Evolutionary conservation across 2,329 filamentous ascomycete species (phyloP).

Genomic region (Aspergillus terreus): DNA sequence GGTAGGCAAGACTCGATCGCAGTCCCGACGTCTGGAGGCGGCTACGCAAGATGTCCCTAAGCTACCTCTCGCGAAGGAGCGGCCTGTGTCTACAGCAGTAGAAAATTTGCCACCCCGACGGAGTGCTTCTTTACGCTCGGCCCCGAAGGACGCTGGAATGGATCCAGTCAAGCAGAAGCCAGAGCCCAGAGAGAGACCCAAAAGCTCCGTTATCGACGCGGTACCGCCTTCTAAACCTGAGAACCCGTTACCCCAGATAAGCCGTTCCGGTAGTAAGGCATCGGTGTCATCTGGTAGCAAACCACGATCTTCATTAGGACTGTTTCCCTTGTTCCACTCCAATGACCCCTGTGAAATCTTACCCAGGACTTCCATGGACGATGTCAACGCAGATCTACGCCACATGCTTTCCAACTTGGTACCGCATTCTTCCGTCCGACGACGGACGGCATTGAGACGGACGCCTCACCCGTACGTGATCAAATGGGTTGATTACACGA

Average conservation of each 20-base stretch:
- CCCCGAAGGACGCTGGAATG: conserved; percentile 3
- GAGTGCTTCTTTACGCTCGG: conserved; percentile 10
- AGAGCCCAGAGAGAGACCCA: background rate
- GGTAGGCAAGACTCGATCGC: conserved; percentile 41
- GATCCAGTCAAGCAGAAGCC: conserved; percentile 1
- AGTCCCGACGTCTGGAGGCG: conserved; percentile 36
- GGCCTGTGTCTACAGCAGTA: conserved; percentile 14
- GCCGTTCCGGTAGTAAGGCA: conserved; percentile 27
- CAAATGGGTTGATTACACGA: conserved; percentile 53
- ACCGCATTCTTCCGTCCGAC: conserved; percentile 28
- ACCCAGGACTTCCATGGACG: conserved; percentile 36
- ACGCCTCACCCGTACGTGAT: conserved; percentile 45
- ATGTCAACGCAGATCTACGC: conserved; percentile 38
- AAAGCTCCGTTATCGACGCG: background rate
- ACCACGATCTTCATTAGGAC: conserved; percentile 33
- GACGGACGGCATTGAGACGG: conserved; percentile 25
- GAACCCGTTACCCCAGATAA: conserved; percentile 14
- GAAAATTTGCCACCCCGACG: conserved; percentile 17
- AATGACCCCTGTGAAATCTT: conserved; percentile 36
- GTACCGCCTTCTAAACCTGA: conserved; percentile 12
- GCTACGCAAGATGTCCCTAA: conserved; percentile 20
- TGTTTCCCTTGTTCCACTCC: conserved; percentile 35
- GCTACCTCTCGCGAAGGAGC: conserved; percentile 17
- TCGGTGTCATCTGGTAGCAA: conserved; percentile 19
- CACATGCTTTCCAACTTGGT: conserved; percentile 36